Conservation (phyloP, 2,329 filamentous ascomycete genomes). For the Claviceps digitariae region DNA sequence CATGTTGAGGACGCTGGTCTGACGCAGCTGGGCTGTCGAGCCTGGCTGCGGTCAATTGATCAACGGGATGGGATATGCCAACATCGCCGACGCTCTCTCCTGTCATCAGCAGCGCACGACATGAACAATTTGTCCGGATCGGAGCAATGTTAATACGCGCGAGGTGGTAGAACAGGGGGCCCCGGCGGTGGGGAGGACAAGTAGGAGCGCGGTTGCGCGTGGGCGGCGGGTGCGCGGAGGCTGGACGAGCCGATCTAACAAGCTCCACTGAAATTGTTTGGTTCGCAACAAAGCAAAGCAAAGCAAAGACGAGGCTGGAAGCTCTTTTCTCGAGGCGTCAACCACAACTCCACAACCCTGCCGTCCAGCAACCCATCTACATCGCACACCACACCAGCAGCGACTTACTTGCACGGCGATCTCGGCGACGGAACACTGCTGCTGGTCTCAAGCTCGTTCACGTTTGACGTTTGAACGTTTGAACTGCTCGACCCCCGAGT, state of each 20-base stretch:
- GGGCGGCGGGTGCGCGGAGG: neutral
- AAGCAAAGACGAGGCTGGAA: neutral
- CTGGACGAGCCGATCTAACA: too few species aligned
- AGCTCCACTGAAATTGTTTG: constrained; percentile 1
- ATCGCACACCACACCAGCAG: neutral
- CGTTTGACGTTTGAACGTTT: neutral
- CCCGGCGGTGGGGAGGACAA: too few species aligned
- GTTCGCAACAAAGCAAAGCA: neutral
- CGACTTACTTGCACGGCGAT: neutral
- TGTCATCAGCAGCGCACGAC: neutral
- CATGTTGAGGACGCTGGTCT: neutral
- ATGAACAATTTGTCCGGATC: constrained; percentile 5
- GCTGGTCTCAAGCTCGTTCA: too few species aligned
- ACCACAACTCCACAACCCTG: neutral
- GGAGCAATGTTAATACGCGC: constrained; percentile 19
- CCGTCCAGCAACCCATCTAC: neutral
- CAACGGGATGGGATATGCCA: neutral
- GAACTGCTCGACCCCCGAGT: neutral
- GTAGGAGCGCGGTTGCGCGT: neutral
- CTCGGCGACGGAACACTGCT: neutral
- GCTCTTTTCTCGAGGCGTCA: neutral
- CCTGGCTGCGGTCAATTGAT: neutral
- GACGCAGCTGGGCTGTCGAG: neutral
- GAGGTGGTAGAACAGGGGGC: neutral
- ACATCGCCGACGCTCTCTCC: neutral